Percentiles rank a stretch among this genome's conserved stretches.
Conservation (phyloP, 805 yeast species). For the Debaryomyces hansenii region DNA sequence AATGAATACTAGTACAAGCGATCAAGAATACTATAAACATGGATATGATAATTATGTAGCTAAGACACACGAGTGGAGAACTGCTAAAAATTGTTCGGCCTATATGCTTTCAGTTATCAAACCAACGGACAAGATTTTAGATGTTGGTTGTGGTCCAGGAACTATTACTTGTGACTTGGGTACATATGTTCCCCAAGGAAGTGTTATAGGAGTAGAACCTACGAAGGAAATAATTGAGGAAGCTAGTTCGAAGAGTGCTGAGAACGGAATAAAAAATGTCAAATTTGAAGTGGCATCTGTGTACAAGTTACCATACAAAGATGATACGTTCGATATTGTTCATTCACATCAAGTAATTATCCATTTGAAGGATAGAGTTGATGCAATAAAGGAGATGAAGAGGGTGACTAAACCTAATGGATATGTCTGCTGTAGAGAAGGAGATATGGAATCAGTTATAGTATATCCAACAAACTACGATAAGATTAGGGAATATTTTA, state of each 20-base stretch:
- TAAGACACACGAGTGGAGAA: slow-evolving; percentile 35
- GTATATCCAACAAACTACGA: slow-evolving; percentile 19
- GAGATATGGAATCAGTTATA: slow-evolving; percentile 18
- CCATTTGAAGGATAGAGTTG: slow-evolving; percentile 32
- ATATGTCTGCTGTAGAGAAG: slow-evolving; percentile 30
- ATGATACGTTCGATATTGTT: slow-evolving; percentile 39
- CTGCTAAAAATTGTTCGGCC: slow-evolving; percentile 25
- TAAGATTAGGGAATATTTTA: slow-evolving; percentile 6
- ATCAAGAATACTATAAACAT: slow-evolving; percentile 23
- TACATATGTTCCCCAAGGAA: slow-evolving; percentile 24
- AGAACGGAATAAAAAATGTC: slow-evolving; percentile 16
- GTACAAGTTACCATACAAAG: slow-evolving; percentile 30
- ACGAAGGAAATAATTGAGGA: slow-evolving; percentile 26
- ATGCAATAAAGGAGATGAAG: slow-evolving; percentile 34
- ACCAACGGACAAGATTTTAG: slow-evolving; percentile 26
- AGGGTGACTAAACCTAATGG: slow-evolving; percentile 37
- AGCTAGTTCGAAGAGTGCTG: slow-evolving; percentile 13
- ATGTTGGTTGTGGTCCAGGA: slow-evolving; percentile 47
- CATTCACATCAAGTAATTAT: slow-evolving; percentile 39
- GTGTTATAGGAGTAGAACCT: slow-evolving; percentile 33
- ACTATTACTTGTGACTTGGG: slow-evolving; percentile 37
- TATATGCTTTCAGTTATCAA: slow-evolving; percentile 26
- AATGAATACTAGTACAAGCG: slow-evolving; percentile 1
- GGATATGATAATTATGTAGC: slow-evolving; percentile 22
- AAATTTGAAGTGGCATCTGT: slow-evolving; percentile 28